Evolutionary conservation across 192 early-diverging fungal species (phyloP), one percentile per base, ranked within the genome.

Genomic region (Funneliformis mosseae): DNA sequence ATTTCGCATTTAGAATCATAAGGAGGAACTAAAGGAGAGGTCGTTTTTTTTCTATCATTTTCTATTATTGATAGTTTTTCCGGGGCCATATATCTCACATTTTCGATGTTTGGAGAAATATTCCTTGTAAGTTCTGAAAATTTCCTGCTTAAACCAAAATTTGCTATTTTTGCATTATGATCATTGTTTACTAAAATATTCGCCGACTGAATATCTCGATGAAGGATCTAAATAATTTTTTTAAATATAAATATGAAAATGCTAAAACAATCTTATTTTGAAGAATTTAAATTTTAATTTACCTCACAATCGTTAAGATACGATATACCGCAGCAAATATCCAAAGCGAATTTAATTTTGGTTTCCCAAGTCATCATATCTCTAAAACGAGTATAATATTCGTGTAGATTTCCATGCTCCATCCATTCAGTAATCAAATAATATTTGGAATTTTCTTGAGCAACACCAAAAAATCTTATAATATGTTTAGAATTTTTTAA

Each of bases 381-480:
- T 14, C 4, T 18, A 46, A 77, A 85, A 64, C 82, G 70, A 8
- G 61, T 72, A 60, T 83, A 82, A 76, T 83, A 85, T 45, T 85
- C 84, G 18, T 78, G 82, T 6, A 85, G 25, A 76, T 77, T 85
- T 25, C 84, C 84, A 70, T 76, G 50, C 3, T 81, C 82, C 33
- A 81, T 81, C 71, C 81, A 85, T 71, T 85, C 80, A 0, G 81
- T 63, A 4, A 85, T 82, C 84, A 85, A 60, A 82, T 82, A 74
- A 81, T 80, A 60, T 83, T 81, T 33, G 74, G 80, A n/a, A 45
- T 77, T 61, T 33, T 72, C 70, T 41, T 72, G 33, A 33, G 33
- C 33, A 33, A 33, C 33, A 33, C 33, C 33, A 33, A 33, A 33
- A 33, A 33, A 33, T 41, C 42, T 46, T 18, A 72, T 72, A 45